A percentile compares a stretch with the other conserved stretches of the same genome.
Conservation (phyloP, 2,329 filamentous ascomycete species). For the Orbilia brochopaga region DNA sequence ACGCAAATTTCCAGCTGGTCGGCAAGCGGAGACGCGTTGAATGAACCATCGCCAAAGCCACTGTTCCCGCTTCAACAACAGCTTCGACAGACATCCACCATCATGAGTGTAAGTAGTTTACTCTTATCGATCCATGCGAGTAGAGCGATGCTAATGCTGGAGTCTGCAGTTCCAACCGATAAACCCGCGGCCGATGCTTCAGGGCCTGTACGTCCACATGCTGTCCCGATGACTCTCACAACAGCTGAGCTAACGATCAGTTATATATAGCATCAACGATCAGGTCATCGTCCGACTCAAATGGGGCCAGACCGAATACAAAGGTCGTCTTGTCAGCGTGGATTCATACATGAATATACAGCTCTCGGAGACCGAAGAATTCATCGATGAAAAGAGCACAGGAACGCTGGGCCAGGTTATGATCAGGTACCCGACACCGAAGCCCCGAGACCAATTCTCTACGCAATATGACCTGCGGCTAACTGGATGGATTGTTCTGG, state of each 20-base stretch:
- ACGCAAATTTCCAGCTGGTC: conserved; percentile 42
- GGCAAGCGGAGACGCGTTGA: conserved; percentile 35
- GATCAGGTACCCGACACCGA: conserved; percentile 71
- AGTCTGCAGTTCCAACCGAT: conserved; percentile 78
- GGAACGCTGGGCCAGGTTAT: conserved; percentile 87
- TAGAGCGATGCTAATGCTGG: conserved; percentile 21
- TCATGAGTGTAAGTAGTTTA: conserved; percentile 38
- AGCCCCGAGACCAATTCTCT: not conserved
- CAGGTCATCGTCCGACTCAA: conserved; percentile 91
- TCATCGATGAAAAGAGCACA: conserved; percentile 82
- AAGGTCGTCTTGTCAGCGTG: conserved; percentile 86
- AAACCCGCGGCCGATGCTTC: conserved; percentile 96
- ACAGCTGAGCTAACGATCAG: not conserved
- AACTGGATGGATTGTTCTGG: not conserved
- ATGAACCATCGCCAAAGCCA: conserved; percentile 7
- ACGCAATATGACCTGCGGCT: conserved; percentile 6
- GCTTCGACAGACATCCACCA: conserved; percentile 21
- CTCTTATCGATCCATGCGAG: not conserved
- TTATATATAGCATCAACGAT: conserved; percentile 74
- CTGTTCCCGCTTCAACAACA: conserved; percentile 6
- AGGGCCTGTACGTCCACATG: conserved; percentile 73
- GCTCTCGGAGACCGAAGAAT: conserved; percentile 88
- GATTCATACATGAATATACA: conserved; percentile 99
- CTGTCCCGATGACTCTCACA: not conserved
- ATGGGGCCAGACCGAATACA: conserved; percentile 98